A percentile compares a stretch with the other conserved stretches of the same genome.
These are phyloP conservation scores for Naganishia albida DNA, from an alignment of 1,284 basidiomycete genomes.

Conservation along the genomic window DNA sequence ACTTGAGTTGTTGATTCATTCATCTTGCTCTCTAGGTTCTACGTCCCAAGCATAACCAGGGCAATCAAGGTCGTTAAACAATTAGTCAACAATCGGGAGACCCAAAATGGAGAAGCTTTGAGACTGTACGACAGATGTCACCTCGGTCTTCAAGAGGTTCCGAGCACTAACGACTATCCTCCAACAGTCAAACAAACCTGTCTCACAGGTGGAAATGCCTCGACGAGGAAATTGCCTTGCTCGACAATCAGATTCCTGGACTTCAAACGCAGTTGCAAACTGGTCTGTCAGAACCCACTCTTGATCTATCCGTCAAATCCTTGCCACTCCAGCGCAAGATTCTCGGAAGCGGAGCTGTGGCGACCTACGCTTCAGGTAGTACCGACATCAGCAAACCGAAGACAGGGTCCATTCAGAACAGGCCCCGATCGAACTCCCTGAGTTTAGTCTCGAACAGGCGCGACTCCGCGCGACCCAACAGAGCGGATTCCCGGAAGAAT, in stretches of 20 bases:
- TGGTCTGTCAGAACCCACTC: not conserved
- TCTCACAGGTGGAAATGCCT: not conserved
- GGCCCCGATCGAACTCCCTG: not conserved
- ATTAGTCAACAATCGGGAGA: slow-evolving; percentile 83
- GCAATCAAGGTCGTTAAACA: slow-evolving; percentile 88
- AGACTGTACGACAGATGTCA: slow-evolving; percentile 63
- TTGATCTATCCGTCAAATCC: not conserved
- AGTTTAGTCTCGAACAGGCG: not conserved
- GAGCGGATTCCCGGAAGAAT: too few species aligned
- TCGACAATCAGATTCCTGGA: not conserved
- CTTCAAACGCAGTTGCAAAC: not conserved
- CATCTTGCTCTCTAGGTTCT: slow-evolving; percentile 49
- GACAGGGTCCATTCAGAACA: too few species aligned
- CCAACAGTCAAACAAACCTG: not conserved
- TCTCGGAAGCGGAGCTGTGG: not conserved
- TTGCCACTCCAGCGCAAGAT: not conserved
- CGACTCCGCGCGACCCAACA: too few species aligned
- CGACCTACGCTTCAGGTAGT: not conserved
- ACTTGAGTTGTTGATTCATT: slow-evolving; percentile 14
- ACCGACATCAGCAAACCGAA: too few species aligned
- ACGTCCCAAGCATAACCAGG: slow-evolving; percentile 87
- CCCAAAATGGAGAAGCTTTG: slow-evolving; percentile 91
- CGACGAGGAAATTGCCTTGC: not conserved
- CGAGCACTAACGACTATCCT: not conserved
- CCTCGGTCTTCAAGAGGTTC: not conserved